phyloP scores from a whole-genome alignment of 495 filamentous ascomycete species.

The Lichina pygmaea region DNA sequence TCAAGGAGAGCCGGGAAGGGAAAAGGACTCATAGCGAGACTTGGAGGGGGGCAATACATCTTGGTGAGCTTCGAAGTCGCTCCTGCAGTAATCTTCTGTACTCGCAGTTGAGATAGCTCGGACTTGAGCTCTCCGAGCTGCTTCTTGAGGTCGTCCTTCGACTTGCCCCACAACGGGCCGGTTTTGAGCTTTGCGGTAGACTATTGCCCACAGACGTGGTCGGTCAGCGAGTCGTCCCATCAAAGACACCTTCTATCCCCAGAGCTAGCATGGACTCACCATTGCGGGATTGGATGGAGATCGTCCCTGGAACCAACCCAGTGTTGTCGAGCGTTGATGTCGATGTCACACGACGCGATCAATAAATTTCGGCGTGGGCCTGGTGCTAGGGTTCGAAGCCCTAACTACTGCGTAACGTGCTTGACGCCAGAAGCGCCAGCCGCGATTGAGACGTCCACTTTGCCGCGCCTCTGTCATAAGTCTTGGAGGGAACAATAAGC shows the following conservation, averaged over 20 bases:
- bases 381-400: no score
- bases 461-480: no score
- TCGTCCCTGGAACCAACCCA: background rate
- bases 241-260: background rate
- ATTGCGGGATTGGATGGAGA: conserved; percentile 4
- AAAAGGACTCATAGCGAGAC: conserved; percentile 3
- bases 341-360: no score
- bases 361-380: no score
- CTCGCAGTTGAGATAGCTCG: conserved; percentile 75
- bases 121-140: conserved; percentile 83
- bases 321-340: no score
- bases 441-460: no score
- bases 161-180: conserved; percentile 90
- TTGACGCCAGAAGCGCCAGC: no score
- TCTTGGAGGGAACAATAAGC: no score
- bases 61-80: conserved; percentile 83
- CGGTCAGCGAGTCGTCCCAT: no score
- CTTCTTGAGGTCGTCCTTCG: conserved; percentile 87
- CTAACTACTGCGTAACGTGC: no score
- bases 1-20: no score
- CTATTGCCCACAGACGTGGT: conserved; percentile 14
- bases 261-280: conserved; percentile 2
- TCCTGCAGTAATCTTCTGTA: conserved; percentile 89
- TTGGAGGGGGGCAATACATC: conserved; percentile 39
- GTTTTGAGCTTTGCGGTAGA: conserved; percentile 85